Evolutionary conservation across 176 grass and related monocot genomes (phyloP).

Genomic region (Phoenix roebelenii): DNA sequence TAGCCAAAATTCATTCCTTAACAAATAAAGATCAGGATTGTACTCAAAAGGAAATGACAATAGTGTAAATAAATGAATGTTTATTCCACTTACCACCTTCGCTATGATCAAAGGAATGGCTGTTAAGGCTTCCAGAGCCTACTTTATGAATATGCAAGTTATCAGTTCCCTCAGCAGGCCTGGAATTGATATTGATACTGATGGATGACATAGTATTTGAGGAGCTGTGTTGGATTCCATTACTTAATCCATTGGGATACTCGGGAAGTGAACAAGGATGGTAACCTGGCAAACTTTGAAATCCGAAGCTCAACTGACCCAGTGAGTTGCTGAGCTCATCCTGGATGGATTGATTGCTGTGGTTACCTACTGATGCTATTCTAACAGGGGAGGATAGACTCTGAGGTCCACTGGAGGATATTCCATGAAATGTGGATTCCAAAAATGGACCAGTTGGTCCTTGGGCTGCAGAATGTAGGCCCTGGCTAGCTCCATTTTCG

Average conservation of each 20-base stretch:
- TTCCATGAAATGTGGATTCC: conserved; percentile 24
- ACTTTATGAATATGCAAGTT: conserved; percentile 28
- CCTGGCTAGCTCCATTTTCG: conserved; percentile 13
- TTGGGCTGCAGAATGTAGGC: conserved; percentile 38
- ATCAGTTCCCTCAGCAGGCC: conserved; percentile 33
- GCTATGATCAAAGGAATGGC: conserved; percentile 36
- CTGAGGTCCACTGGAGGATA: conserved; percentile 19
- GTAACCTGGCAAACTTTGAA: conserved; percentile 34
- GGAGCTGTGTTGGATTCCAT: conserved; percentile 9
- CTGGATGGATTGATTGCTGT: conserved; percentile 20
- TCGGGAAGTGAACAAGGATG: conserved; percentile 54
- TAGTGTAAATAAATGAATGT: no score
- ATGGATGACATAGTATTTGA: conserved; percentile 30
- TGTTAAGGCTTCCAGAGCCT: conserved; percentile 26
- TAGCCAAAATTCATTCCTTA: no score
- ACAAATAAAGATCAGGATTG: no score
- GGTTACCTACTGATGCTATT: conserved; percentile 37
- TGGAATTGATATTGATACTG: conserved; percentile 31
- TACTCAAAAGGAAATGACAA: no score
- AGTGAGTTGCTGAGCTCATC: conserved; percentile 26
- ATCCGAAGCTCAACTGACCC: conserved; percentile 42
- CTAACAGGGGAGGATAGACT: conserved; percentile 45
- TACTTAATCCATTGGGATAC: conserved; percentile 21
- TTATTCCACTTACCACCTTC: conserved; percentile 27
- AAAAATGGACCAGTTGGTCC: conserved; percentile 5